Conservation (phyloP, 345 rosid species). For the Eutrema heterophyllum region DNA sequence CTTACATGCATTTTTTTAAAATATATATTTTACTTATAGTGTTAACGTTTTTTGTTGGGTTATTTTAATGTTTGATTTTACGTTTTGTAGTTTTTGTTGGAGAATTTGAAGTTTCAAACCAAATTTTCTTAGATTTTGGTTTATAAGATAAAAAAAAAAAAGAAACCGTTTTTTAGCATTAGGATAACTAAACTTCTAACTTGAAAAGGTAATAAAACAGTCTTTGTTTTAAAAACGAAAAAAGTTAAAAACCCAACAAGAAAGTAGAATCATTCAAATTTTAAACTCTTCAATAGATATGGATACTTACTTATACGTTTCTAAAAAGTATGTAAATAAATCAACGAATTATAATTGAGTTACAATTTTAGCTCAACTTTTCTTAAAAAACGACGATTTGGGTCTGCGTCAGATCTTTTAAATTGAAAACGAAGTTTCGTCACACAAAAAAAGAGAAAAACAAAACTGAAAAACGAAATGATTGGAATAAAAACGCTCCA, state of each 20-base stretch:
- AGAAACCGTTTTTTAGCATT: not conserved
- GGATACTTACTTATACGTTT: not conserved
- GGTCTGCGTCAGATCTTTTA: not conserved
- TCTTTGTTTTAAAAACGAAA: not conserved
- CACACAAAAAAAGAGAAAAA: not conserved
- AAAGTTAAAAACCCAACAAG: not conserved
- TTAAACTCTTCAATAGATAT: not conserved
- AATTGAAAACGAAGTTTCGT: constrained; percentile 7
- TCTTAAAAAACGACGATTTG: not conserved
- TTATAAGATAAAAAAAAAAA: not conserved
- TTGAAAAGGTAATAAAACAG: not conserved
- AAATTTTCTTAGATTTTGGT: too few species aligned
- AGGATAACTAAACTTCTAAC: not conserved
- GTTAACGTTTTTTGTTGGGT: not conserved
- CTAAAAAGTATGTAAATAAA: not conserved
- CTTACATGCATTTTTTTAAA: too few species aligned
- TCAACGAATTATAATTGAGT: not conserved
- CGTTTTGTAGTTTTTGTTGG: not conserved
- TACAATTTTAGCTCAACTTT: not conserved
- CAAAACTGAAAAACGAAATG: not conserved
- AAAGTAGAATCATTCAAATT: not conserved
- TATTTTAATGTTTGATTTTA: not conserved
- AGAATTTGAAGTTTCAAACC: not conserved
- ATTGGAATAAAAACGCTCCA: constrained; percentile 4
- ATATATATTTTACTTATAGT: too few species aligned